Evolutionary conservation across 139 green algal genomes (phyloP).

Genomic region (Chara braunii): DNA sequence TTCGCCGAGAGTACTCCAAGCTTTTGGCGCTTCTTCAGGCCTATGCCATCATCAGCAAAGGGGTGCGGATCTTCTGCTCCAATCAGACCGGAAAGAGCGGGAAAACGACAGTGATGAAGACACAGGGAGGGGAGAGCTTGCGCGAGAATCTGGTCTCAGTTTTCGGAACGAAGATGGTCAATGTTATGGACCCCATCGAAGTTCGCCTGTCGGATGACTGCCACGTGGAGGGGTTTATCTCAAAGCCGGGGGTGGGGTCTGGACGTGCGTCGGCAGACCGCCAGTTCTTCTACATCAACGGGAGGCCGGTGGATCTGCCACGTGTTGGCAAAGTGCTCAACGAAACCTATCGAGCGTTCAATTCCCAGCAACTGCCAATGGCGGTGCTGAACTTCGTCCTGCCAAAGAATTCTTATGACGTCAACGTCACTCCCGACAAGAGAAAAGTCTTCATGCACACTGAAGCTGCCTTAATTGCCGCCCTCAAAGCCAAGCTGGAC

Average conservation of each 20-base stretch:
- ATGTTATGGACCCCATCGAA: conserved; percentile 59
- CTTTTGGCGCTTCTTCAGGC: conserved; percentile 47
- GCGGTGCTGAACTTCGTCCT: conserved; percentile 64
- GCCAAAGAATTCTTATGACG: conserved; percentile 57
- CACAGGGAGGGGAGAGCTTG: conserved; percentile 42
- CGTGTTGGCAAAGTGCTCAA: conserved; percentile 25
- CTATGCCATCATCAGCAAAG: conserved; percentile 36
- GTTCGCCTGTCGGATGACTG: conserved; percentile 22
- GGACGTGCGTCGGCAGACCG: conserved; percentile 50
- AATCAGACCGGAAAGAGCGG: conserved; percentile 51
- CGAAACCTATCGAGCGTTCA: conserved; percentile 33
- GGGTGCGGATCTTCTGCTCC: conserved; percentile 30
- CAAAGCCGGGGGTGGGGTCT: conserved; percentile 48
- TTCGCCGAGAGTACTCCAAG: conserved; percentile 75
- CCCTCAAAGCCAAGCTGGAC: conserved; percentile 51
- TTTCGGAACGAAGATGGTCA: conserved; percentile 65
- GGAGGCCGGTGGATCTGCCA: conserved; percentile 77
- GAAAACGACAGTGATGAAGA: conserved; percentile 60
- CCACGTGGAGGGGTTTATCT: conserved; percentile 55
- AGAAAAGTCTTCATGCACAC: conserved; percentile 54
- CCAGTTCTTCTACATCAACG: conserved; percentile 92
- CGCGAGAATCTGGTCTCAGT: conserved; percentile 68
- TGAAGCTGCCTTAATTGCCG: conserved; percentile 49
- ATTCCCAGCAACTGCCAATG: conserved; percentile 48
- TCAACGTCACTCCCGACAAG: conserved; percentile 97